These are phyloP conservation scores for Metarhizium robertsii DNA, from an alignment of 2,329 filamentous ascomycete species.

Conservation along the genomic window DNA sequence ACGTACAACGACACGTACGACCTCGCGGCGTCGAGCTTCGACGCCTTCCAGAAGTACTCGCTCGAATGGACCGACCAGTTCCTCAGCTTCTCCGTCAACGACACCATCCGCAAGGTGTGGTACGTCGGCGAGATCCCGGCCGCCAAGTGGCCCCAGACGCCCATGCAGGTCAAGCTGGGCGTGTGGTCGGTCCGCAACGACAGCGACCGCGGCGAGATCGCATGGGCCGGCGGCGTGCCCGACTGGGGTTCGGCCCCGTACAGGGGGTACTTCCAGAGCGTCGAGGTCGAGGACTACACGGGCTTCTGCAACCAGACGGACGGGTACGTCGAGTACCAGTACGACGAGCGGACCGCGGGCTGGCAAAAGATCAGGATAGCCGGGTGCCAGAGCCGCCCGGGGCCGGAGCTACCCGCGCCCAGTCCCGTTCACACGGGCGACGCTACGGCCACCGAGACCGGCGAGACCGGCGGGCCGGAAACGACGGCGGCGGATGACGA, in stretches of 20 bases:
- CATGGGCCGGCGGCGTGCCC: constrained; percentile 55
- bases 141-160: constrained; percentile 56
- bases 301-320: constrained; percentile 16
- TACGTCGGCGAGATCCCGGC: constrained; percentile 36
- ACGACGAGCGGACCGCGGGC: constrained; percentile 15
- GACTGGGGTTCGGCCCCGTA: constrained; percentile 20
- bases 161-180: constrained; percentile 56
- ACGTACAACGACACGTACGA: constrained; percentile 39
- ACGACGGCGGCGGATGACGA: constrained; percentile 3
- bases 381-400: constrained; percentile 16
- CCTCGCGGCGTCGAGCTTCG: constrained; percentile 28
- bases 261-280: constrained; percentile 14
- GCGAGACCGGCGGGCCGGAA: background rate
- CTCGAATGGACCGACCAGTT: constrained; percentile 55
- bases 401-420: constrained; percentile 2
- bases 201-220: constrained; percentile 47
- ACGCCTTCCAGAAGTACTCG: constrained; percentile 52
- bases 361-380: constrained; percentile 20
- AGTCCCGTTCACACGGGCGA: constrained; percentile 5
- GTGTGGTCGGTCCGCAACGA: constrained; percentile 43
- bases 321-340: constrained; percentile 17
- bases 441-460: constrained; percentile 1
- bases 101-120: constrained; percentile 21
- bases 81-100: constrained; percentile 52
- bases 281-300: constrained; percentile 20